Base-by-base conservation (phyloP, 805 yeast species). In the Zygosaccharomyces siamensis region DNA sequence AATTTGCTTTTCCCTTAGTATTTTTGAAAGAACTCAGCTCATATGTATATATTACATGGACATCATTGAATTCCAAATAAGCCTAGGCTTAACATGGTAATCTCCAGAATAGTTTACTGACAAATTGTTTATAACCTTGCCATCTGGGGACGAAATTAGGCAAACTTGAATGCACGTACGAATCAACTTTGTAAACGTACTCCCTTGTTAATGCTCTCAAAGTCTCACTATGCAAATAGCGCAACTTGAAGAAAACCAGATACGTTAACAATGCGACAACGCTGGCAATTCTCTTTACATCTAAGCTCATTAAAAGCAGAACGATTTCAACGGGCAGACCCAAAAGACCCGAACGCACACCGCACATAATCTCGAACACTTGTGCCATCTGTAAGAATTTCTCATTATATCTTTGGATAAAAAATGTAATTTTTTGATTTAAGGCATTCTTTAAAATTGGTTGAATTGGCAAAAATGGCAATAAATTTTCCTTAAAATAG, bases 201-300 rank as follows among this genome's bases (percentile, higher is more conserved):
- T 74, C 75, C 11, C 67, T 66, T 39, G 81, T 64, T 7, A 82
- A 64, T 7, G 67, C 57, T 59, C 82, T 75, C 46, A 84, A 80
- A 51, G 76, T 74, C 45, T 73, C 72, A 39, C 79, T 79, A 57
- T 79, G 80, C 58, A 75, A 75, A 57, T 67, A 84, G 63, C 89
- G 75, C 48, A 81, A 61, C 66, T 81, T 82, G 66, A 81, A 70
- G 65, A 84, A 84, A 18, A 74, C 62, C 16, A 76, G 58, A 58
- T 80, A 81, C 18, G 73, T 65, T 1, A 73, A 33, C n/a, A 78
- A 60, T 0, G 80, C 70, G 1, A 70, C 14, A 1, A 77, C 27
- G 14, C 64, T 58, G 7, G 63, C 58, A 0, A 41, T 10, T 26
- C 39, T 44, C 39, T 45, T 45, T 5, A 55, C 37, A 61, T 62